Conservation (phyloP, 176 grass and related monocot species). For the Thinopyrum elongatum region DNA sequence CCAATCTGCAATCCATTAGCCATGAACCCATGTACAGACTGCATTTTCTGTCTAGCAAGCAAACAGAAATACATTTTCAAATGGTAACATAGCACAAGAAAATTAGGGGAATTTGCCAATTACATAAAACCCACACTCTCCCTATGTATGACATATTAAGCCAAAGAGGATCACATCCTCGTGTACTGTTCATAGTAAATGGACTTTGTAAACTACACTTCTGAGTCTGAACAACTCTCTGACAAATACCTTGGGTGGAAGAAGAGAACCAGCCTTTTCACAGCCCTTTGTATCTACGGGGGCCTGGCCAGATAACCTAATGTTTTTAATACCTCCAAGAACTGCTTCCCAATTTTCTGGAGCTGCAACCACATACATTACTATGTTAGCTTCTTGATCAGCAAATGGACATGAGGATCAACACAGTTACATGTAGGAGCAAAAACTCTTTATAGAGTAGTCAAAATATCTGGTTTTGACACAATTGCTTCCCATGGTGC, state of each 20-base stretch:
- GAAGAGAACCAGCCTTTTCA: constrained; percentile 83
- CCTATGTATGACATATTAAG: neutral
- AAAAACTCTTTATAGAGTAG: neutral
- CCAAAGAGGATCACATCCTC: neutral
- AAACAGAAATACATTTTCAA: constrained; percentile 1
- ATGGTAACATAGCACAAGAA: constrained; percentile 15
- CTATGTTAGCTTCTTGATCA: constrained; percentile 19
- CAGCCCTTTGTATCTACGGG: constrained; percentile 93
- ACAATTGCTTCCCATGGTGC: neutral
- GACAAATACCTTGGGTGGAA: constrained; percentile 75
- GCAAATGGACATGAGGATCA: neutral
- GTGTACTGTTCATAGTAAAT: neutral
- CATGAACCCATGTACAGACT: constrained; percentile 3
- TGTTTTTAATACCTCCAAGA: constrained; percentile 86
- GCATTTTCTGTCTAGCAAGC: neutral
- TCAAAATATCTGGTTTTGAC: constrained; percentile 5
- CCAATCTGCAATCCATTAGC: neutral
- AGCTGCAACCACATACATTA: constrained; percentile 36
- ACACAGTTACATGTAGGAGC: constrained; percentile 6
- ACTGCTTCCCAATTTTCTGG: constrained; percentile 78
- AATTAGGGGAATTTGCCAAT: neutral
- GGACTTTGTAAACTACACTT: neutral
- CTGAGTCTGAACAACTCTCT: neutral
- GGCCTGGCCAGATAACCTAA: constrained; percentile 70
- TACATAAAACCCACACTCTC: neutral